Evolutionary conservation across 2,329 filamentous ascomycete species (phyloP), one percentile per base, ranked within the genome.

Genomic region (Colletotrichum costaricense): DNA sequence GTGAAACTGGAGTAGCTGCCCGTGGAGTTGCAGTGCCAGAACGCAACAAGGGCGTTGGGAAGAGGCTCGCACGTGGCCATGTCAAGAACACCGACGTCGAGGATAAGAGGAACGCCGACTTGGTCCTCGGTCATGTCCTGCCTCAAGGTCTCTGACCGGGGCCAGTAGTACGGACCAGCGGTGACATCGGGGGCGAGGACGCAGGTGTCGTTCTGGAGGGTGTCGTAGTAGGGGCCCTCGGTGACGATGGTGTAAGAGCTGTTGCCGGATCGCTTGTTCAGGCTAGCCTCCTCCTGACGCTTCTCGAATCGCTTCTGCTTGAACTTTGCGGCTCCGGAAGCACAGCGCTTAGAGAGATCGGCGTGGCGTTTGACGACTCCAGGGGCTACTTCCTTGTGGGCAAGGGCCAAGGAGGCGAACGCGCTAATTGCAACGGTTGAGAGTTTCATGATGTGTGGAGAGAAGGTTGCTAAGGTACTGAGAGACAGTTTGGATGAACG

Each of bases 151-250:
- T 72, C 33, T 14, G 68, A 33, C 11, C 59, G 56, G 5, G 22
- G 69, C 77, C 69, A 75, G 76, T 79, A 88, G 79, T 87, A 88
- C 14, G 86, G 86, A 4, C 86, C 86, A 76, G 86, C 79, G 6
- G 84, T 87, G 35, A 84, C 84, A 72, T 88, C 86, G 0, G 85
- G 84, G 3, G 81, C 81, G 22, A 88, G 79, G 52, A 87, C 81
- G 69, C 86, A 88, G 26, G 82, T 83, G 16, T 79, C 78, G 71
- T 83, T 82, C 35, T 66, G 33, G 3, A 64, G 62, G 11, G 49
- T 24, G 19, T 64, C 62, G n/a, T 64, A 54, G 62, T 64, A 64
- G 5, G 62, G 62, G 12, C 42, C 42, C 46, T 64, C 62, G 19
- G 62, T 64, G 5, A 64, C 62, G 46, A 64, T 64, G 19, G 62